Conservation (phyloP, 1,139 yeast genomes). For the Starmera stellimalicola region DNA sequence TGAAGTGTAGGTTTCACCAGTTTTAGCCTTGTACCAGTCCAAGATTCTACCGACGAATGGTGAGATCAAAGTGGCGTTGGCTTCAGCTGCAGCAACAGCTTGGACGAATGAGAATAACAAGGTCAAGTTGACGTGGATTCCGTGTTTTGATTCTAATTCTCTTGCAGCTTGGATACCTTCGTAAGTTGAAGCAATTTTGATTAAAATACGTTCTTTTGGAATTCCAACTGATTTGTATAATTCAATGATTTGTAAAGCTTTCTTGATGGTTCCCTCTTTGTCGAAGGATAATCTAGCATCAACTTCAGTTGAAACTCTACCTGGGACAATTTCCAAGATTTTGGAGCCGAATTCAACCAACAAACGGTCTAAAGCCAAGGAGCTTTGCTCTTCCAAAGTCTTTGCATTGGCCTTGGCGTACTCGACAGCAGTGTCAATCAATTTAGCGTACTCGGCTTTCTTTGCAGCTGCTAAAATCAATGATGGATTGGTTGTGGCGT, state of each 20-base stretch:
- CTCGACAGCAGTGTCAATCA: conserved; percentile 84
- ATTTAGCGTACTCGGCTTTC: conserved; percentile 79
- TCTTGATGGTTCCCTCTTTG: conserved; percentile 85
- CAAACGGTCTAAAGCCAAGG: conserved; percentile 80
- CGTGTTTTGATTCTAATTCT: conserved; percentile 85
- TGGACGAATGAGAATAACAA: conserved; percentile 89
- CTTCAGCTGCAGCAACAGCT: conserved; percentile 99
- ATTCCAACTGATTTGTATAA: conserved; percentile 82
- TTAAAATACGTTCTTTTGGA: conserved; percentile 79
- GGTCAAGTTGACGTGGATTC: conserved; percentile 92
- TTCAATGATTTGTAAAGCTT: conserved; percentile 82
- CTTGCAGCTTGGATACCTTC: conserved; percentile 99
- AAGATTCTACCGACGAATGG: conserved; percentile 99
- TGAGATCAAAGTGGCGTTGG: conserved; percentile 88
- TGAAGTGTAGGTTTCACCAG: conserved; percentile 76
- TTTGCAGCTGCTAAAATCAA: conserved; percentile 92
- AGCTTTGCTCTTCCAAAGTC: conserved; percentile 49
- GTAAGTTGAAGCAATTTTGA: conserved; percentile 97
- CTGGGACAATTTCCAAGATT: conserved; percentile 92
- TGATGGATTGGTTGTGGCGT: conserved; percentile 98
- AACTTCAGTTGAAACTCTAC: conserved; percentile 98
- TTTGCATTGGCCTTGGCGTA: conserved; percentile 60
- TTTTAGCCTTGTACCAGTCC: conserved; percentile 95
- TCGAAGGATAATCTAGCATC: conserved; percentile 96
- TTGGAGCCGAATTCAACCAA: conserved; percentile 94